Percentiles rank a stretch among this genome's conserved stretches.
phyloP scores from a whole-genome alignment of 106 monocot genomes.

The Apostasia shenzhenica region DNA sequence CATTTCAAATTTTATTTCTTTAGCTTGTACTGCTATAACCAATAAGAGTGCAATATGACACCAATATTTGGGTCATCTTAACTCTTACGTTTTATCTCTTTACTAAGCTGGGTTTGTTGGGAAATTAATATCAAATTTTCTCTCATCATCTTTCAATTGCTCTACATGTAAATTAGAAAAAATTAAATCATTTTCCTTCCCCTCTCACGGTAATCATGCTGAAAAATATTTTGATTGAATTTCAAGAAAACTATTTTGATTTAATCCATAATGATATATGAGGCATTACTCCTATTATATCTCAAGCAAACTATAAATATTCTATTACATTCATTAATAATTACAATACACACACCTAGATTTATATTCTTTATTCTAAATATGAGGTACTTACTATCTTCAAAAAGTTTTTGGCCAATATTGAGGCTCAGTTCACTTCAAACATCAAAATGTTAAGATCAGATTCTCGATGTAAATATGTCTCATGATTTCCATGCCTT shows the following conservation, averaged over 20 bases:
- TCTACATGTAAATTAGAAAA: not conserved
- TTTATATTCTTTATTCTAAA: not conserved
- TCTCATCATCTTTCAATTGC: not conserved
- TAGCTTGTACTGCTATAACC: not conserved
- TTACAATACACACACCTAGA: not conserved
- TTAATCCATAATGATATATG: not conserved
- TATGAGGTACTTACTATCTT: not conserved
- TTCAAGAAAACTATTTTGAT: not conserved
- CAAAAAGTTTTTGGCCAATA: not conserved
- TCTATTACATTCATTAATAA: not conserved
- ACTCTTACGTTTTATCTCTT: not conserved
- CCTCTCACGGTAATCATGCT: not conserved
- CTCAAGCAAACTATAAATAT: not conserved
- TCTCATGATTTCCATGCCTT: not conserved
- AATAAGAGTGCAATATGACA: not conserved
- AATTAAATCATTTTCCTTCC: not conserved
- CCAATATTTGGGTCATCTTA: not conserved
- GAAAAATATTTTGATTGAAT: not conserved
- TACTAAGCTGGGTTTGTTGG: not conserved
- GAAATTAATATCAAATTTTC: not conserved
- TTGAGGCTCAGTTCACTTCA: not conserved
- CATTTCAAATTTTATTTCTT: not conserved
- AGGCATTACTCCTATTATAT: not conserved
- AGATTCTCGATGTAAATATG: not conserved
- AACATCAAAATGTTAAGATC: not conserved